phyloP scores from a whole-genome alignment of 352 stramenopile species.

The Pythium brassicae region DNA sequence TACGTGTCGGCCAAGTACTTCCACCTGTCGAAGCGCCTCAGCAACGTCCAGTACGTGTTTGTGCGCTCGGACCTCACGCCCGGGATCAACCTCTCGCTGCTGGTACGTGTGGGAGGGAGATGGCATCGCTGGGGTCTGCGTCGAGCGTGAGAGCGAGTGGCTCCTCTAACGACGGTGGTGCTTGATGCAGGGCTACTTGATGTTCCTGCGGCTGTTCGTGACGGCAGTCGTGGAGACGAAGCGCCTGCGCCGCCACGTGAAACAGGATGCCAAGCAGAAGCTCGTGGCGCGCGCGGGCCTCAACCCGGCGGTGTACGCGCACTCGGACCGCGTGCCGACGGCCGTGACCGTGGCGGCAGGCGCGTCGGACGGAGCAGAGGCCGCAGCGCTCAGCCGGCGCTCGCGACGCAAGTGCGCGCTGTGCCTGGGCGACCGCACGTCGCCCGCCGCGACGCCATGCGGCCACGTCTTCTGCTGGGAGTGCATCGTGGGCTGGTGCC shows the following conservation, averaged over 20 bases:
- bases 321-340: slow-evolving; percentile 39
- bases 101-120: slow-evolving; percentile 29
- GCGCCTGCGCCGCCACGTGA: slow-evolving; percentile 38
- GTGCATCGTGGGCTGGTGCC: slow-evolving; percentile 91
- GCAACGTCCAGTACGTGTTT: slow-evolving; percentile 75
- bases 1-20: slow-evolving; percentile 77
- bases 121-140: too few relatives aligned
- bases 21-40: slow-evolving; percentile 60
- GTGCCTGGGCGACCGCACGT: slow-evolving; percentile 75
- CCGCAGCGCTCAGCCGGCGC: slow-evolving; percentile 6
- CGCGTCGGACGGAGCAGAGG: slow-evolving; percentile 5
- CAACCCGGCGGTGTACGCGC: slow-evolving; percentile 15
- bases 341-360: slow-evolving; percentile 15
- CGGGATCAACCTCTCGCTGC: slow-evolving; percentile 60
- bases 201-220: slow-evolving; percentile 57
- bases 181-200: slow-evolving; percentile 63
- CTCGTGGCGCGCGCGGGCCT: slow-evolving; percentile 20
- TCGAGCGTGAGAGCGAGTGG: too few relatives aligned
- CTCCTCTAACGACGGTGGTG: too few relatives aligned
- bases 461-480: slow-evolving; percentile 92
- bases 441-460: slow-evolving; percentile 78
- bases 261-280: slow-evolving; percentile 39
- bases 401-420: slow-evolving; percentile 76
- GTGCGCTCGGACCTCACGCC: slow-evolving; percentile 55
- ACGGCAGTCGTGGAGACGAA: slow-evolving; percentile 52